phyloP scores from a whole-genome alignment of 345 rosid genomes.

The Psidium friedrichsthalianum region DNA sequence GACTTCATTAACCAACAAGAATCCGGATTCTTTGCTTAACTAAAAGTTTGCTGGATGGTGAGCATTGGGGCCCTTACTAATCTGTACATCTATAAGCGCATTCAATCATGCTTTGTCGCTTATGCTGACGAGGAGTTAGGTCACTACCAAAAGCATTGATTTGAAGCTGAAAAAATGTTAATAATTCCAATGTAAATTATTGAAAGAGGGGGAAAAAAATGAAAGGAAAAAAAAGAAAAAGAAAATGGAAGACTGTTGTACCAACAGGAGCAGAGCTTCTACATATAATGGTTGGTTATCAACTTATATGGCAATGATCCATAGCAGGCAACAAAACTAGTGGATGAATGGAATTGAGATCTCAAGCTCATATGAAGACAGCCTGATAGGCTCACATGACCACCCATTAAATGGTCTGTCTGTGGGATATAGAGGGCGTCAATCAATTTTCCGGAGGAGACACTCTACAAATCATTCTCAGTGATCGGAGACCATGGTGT shows the following conservation, averaged over 20 bases:
- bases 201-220: background rate
- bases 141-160: slow-evolving; percentile 44
- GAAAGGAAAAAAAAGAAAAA: background rate
- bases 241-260: background rate
- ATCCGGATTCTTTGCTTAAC: slow-evolving; percentile 61
- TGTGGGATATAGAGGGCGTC: background rate
- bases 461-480: background rate
- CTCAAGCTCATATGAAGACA: background rate
- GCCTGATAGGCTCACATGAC: background rate
- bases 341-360: background rate
- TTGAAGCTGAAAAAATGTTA: slow-evolving; percentile 2
- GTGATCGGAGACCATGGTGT: background rate
- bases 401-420: background rate
- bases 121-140: slow-evolving; percentile 37
- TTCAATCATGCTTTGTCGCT: slow-evolving; percentile 78
- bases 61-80: slow-evolving; percentile 26
- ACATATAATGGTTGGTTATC: background rate
- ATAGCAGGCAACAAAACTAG: background rate
- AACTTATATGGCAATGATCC: background rate
- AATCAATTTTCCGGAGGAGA: background rate
- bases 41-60: slow-evolving; percentile 48
- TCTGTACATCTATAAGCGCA: slow-evolving; percentile 24
- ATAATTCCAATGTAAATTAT: background rate
- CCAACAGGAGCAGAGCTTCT: background rate
- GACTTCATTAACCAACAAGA: no score